Evolutionary conservation across 768 basidiomycete genomes (phyloP).

Genomic region (Nevesoporus exiguus): DNA sequence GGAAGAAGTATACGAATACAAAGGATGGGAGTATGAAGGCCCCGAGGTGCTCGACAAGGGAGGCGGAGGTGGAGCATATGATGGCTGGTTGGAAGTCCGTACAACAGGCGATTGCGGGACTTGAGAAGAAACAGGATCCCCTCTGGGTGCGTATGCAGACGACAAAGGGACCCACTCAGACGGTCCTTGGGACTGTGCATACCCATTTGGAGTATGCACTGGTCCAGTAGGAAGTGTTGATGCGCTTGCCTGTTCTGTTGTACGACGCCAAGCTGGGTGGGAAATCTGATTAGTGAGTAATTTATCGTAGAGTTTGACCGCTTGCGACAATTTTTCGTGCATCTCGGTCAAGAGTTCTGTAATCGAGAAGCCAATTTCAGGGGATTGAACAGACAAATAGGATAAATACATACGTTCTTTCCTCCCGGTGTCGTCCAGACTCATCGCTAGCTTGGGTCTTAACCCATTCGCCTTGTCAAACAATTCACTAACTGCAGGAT

Average conservation of each 20-base stretch:
- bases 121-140: conserved; percentile 21
- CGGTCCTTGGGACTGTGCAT: conserved; percentile 26
- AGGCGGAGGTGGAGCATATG: conserved; percentile 23
- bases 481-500: conserved; percentile 80
- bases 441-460: conserved; percentile 79
- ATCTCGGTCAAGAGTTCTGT: conserved; percentile 86
- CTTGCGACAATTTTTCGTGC: conserved; percentile 91
- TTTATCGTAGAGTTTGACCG: conserved; percentile 88
- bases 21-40: conserved; percentile 15
- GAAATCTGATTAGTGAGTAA: conserved; percentile 81
- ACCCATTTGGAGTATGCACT: conserved; percentile 26
- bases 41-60: conserved; percentile 15
- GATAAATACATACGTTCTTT: conserved; percentile 68
- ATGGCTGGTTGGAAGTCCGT: conserved; percentile 29
- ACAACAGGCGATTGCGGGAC: conserved; percentile 25
- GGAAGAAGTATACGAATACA: conserved; percentile 10
- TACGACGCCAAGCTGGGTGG: conserved; percentile 59
- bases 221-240: conserved; percentile 29
- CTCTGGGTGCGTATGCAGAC: conserved; percentile 14
- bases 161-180: conserved; percentile 31
- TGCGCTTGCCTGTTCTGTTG: conserved; percentile 20
- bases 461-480: conserved; percentile 79
- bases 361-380: not conserved
- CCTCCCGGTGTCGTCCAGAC: conserved; percentile 76
- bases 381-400: not conserved